Evolutionary conservation across 2,329 filamentous ascomycete genomes (phyloP), one percentile per base, ranked within the genome.

Genomic region (Aureobasidium vineae): DNA sequence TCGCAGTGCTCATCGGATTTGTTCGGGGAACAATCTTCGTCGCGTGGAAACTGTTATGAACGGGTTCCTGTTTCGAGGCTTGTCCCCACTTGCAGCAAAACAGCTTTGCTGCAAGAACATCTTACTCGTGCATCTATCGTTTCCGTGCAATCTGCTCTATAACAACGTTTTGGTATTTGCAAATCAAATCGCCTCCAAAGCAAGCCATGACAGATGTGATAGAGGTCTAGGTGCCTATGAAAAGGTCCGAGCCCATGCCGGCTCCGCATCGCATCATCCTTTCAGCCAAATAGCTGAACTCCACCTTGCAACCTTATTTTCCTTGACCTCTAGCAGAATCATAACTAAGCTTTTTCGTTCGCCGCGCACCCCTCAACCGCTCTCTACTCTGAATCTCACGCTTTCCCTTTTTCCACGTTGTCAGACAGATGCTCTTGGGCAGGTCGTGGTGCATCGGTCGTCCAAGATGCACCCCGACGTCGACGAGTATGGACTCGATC

Each of bases 401-500:
- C 13, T 23, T 21, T 5, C 53, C 33, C 19, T 15, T n/a, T 21
- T 49, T 28, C 31, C 23, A 59, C 26, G n/a, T 11, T 10, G 38
- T n/a, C 40, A 45, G 23, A 15, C 57, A 26, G 11, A 49, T 49
- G 57, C 41, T 40, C 26, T 47, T 61, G 41, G 31, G n/a, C n/a
- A 45, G 23, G 28, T 49, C 57, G 43, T 49, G 43, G 57, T 61
- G 28, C 41, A 47, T 36, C 57, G 41, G 41, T 28, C 16, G 41
- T 61, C 57, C 40, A 61, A 61, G 57, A 63, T 63, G 59, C 43
- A 65, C 40, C 52, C 52, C 41, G 63, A 65, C 31, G 63, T 65
- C 52, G 31, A 53, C 23, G 23, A 65, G 41, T 65, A 40, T 31
- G 52, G 52, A 23, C 52, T 57, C 13, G 52, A 57, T 57, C 63